These are phyloP conservation scores for Aspergillus cavernicola DNA, from an alignment of 495 filamentous ascomycete species.

Conservation along the genomic window DNA sequence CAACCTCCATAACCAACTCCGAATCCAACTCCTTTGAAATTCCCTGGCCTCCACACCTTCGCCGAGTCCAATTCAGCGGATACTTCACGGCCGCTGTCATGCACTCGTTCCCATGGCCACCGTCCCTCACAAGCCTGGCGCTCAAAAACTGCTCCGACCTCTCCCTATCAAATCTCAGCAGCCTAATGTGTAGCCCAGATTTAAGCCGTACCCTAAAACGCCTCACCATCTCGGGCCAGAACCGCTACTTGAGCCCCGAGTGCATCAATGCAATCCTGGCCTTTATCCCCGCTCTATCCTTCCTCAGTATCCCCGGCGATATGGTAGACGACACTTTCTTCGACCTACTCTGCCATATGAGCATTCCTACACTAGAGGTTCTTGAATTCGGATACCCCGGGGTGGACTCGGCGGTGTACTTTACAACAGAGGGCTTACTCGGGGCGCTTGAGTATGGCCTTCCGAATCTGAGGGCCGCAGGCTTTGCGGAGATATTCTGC, in stretches of 20 bases:
- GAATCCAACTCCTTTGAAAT: slow-evolving; percentile 8
- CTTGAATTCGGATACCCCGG: slow-evolving; percentile 24
- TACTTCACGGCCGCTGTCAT: slow-evolving; percentile 23
- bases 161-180: slow-evolving; percentile 20
- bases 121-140: slow-evolving; percentile 22
- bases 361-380: slow-evolving; percentile 17
- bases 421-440: slow-evolving; percentile 19
- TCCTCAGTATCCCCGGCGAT: slow-evolving; percentile 31
- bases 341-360: slow-evolving; percentile 20
- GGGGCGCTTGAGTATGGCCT: slow-evolving; percentile 20
- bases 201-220: slow-evolving; percentile 20
- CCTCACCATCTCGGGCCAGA: slow-evolving; percentile 25
- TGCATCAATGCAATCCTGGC: slow-evolving; percentile 24
- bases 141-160: slow-evolving; percentile 30
- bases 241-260: slow-evolving; percentile 24
- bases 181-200: slow-evolving; percentile 22
- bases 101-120: slow-evolving; percentile 29
- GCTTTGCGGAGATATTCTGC: slow-evolving; percentile 20
- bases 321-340: slow-evolving; percentile 28
- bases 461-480: slow-evolving; percentile 22
- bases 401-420: slow-evolving; percentile 15
- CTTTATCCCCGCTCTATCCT: slow-evolving; percentile 22
- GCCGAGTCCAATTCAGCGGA: slow-evolving; percentile 19
- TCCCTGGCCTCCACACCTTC: slow-evolving; percentile 22
- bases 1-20: slow-evolving; percentile 30